Evolutionary conservation across 108 stramenopile genomes (phyloP), one percentile per base, ranked within the genome.

Genomic region (Parmales sp.): DNA sequence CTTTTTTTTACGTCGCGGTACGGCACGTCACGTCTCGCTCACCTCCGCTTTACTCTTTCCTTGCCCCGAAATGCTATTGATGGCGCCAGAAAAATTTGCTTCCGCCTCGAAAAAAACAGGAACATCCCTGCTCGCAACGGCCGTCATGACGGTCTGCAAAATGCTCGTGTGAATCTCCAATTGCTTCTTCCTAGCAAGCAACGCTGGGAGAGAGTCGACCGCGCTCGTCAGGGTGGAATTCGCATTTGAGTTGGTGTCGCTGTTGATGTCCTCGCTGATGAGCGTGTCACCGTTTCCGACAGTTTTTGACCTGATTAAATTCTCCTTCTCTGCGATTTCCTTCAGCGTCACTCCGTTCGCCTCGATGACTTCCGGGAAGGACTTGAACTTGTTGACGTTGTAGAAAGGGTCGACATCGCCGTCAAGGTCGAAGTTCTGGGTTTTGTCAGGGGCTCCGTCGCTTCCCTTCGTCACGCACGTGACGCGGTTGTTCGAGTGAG

Each of bases 321-420:
- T 86, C 45, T 80, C 84, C 69, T 82, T 78, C 71, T 95, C 89
- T 39, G 86, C 84, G 39, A 97, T 93, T 54, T 90, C 89, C 72
- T 96, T 90, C 63, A 99, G 87, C 60, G 94, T 96, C 6, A 82
- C 65, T 19, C 91, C 93, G 70, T 96, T 95, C 60, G 85, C 85
- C 66, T 99, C 96, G 66, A 99, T 94, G 6, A 94, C 98, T 65
- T 95, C 95, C 1, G 98, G 96, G 67, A 99, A 97, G 2, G 92
- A 88, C 45, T 88, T 76, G 71, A 92, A 96, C 71, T 92, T 92
- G 71, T 94, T 48, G 11, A 48, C 46, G 45, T 74, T 71, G 68
- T 91, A 91, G 69, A 94, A 91, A 0, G 86, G 84, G 77, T 94
- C 89, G 49, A 78, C 43, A 65, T 95, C 94, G 0, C 91, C 87